Evolutionary conservation across 2,329 filamentous ascomycete genomes (phyloP).

Genomic region (Catunica adiposa): DNA sequence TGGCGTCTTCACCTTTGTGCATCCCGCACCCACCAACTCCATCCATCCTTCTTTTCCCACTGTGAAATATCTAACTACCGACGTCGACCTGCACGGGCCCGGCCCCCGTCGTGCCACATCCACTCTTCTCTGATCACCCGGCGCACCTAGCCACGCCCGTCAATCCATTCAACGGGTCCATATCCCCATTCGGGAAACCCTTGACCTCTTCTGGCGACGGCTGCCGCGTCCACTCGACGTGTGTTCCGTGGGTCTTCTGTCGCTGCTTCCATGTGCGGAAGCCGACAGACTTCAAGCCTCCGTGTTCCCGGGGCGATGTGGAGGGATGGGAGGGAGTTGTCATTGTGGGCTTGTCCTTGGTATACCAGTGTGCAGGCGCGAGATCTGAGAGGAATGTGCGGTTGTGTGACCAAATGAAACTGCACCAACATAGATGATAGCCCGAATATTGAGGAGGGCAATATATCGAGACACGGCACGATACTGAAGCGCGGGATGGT

Average conservation of each 20-base stretch:
- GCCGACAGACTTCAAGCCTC: neutral
- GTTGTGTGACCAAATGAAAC: neutral
- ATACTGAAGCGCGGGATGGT: neutral
- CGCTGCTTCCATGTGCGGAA: slow-evolving; percentile 9
- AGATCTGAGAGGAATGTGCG: neutral
- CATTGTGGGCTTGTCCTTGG: neutral
- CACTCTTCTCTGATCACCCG: neutral
- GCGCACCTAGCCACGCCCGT: neutral
- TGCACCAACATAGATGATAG: neutral
- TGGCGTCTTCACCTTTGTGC: neutral
- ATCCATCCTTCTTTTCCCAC: neutral
- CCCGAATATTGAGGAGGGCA: neutral
- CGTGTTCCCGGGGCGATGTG: neutral
- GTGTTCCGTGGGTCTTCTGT: slow-evolving; percentile 10
- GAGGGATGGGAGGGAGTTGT: neutral
- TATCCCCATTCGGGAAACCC: neutral
- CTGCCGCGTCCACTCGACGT: neutral
- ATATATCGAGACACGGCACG: neutral
- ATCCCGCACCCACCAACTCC: neutral
- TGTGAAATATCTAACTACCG: neutral
- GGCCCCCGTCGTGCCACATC: neutral
- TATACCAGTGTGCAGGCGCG: neutral
- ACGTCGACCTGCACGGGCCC: slow-evolving; percentile 1
- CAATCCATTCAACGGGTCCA: neutral
- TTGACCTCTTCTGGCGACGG: neutral